A percentile compares a stretch with the other conserved stretches of the same genome.
Conservation (phyloP, 2,329 filamentous ascomycete species). For the Coniochaeta hoffmannii region DNA sequence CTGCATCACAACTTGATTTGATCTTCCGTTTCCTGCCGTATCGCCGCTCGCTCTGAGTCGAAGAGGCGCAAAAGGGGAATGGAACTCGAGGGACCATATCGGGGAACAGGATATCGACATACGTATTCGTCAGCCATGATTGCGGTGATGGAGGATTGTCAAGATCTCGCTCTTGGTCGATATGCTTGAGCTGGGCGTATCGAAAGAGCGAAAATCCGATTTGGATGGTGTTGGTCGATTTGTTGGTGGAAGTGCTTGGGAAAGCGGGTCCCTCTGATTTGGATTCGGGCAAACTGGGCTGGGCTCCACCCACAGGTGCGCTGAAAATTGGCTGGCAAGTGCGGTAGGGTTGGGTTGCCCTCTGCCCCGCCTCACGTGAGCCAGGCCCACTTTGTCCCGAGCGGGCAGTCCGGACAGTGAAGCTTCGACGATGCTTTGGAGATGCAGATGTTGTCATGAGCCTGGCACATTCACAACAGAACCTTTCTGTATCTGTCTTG, state of each 20-base stretch:
- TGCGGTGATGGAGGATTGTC: slow-evolving; percentile 34
- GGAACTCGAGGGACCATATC: no score
- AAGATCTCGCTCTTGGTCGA: slow-evolving; percentile 29
- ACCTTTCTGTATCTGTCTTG: no score
- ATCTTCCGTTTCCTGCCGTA: no score
- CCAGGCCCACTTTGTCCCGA: no score
- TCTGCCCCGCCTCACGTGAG: slow-evolving; percentile 1
- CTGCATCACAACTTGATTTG: not conserved
- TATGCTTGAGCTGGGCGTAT: slow-evolving; percentile 20
- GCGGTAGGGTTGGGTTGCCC: slow-evolving; percentile 11
- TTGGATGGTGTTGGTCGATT: slow-evolving; percentile 18
- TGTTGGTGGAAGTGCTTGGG: slow-evolving; percentile 8
- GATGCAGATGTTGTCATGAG: no score
- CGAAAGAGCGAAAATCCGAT: slow-evolving; percentile 22
- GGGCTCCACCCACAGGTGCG: not conserved
- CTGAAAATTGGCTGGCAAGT: not conserved
- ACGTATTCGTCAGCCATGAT: slow-evolving; percentile 65
- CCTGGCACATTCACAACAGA: no score
- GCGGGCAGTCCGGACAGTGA: no score
- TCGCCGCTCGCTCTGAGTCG: no score
- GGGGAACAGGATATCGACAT: slow-evolving; percentile 10
- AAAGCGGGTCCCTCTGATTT: not conserved
- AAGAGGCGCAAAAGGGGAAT: not conserved
- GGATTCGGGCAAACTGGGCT: not conserved
- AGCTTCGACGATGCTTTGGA: no score